phyloP scores from a whole-genome alignment of 176 grass and related monocot species.

The Paspalum notatum region DNA sequence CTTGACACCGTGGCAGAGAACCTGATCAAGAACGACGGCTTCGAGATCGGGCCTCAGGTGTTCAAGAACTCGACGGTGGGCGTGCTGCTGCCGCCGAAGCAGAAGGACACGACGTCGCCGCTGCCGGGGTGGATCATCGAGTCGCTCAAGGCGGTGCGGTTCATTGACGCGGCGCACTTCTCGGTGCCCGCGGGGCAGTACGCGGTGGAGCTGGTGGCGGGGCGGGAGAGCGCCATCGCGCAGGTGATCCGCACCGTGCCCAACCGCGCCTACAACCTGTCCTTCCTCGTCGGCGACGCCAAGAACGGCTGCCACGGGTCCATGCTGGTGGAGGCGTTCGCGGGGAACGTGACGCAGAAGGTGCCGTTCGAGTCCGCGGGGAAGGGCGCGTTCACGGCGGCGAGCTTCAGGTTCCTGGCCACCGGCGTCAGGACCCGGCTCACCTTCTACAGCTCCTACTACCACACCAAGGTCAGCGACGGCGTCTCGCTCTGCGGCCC shows the following conservation, averaged over 20 bases:
- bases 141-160: constrained; percentile 94
- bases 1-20: constrained; percentile 49
- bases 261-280: constrained; percentile 73
- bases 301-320: constrained; percentile 91
- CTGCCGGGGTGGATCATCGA: constrained; percentile 97
- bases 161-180: constrained; percentile 86
- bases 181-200: constrained; percentile 69
- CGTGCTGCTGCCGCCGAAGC: constrained; percentile 72
- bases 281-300: constrained; percentile 81
- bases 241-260: constrained; percentile 87
- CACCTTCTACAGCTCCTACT: constrained; percentile 97
- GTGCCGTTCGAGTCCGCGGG: constrained; percentile 72
- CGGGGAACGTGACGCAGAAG: constrained; percentile 77
- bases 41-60: constrained; percentile 79
- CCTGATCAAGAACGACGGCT: constrained; percentile 85
- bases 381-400: constrained; percentile 53
- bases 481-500: constrained; percentile 84
- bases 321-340: constrained; percentile 89
- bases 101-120: constrained; percentile 81
- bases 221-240: constrained; percentile 91
- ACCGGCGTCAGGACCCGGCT: constrained; percentile 54
- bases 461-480: constrained; percentile 78
- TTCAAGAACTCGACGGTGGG: constrained; percentile 80
- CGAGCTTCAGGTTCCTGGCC: constrained; percentile 67
- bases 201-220: constrained; percentile 93